Conservation (phyloP, 345 rosid genomes). For the Eucalyptus sp. region DNA sequence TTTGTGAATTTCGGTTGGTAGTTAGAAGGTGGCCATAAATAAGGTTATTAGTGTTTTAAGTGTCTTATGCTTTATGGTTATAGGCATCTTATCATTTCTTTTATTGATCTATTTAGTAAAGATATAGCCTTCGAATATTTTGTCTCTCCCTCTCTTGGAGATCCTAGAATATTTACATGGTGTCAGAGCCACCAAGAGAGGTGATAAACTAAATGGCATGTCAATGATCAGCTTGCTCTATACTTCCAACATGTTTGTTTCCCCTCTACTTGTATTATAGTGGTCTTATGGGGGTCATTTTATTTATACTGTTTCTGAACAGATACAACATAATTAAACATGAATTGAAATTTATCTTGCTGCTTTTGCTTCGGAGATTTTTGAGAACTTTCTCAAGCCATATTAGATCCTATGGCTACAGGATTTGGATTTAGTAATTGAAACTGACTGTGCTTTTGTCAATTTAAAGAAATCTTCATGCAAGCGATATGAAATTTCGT, state of each 20-base stretch:
- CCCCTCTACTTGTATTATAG: neutral
- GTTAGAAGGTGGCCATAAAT: neutral
- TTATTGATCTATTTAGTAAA: neutral
- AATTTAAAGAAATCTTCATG: slow-evolving; percentile 68
- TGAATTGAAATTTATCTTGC: neutral
- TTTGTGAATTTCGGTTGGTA: neutral
- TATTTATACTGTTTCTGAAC: neutral
- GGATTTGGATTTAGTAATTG: neutral
- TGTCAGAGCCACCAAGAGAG: neutral
- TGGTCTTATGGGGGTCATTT: neutral
- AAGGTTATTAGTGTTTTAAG: neutral
- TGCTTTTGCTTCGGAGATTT: neutral
- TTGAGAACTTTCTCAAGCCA: neutral
- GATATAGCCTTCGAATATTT: neutral
- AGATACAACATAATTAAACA: neutral
- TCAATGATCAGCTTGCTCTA: neutral
- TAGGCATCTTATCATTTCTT: neutral
- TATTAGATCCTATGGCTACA: neutral
- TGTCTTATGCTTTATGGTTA: neutral
- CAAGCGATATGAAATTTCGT: slow-evolving; percentile 76
- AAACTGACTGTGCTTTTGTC: neutral
- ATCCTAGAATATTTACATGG: neutral
- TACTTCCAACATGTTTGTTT: neutral
- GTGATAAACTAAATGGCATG: neutral
- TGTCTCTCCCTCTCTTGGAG: neutral